Percentiles rank a stretch among this genome's conserved stretches.
These are phyloP conservation scores for Epichloe amarillans DNA, from an alignment of 2,329 filamentous ascomycete species.

Conservation along the genomic window DNA sequence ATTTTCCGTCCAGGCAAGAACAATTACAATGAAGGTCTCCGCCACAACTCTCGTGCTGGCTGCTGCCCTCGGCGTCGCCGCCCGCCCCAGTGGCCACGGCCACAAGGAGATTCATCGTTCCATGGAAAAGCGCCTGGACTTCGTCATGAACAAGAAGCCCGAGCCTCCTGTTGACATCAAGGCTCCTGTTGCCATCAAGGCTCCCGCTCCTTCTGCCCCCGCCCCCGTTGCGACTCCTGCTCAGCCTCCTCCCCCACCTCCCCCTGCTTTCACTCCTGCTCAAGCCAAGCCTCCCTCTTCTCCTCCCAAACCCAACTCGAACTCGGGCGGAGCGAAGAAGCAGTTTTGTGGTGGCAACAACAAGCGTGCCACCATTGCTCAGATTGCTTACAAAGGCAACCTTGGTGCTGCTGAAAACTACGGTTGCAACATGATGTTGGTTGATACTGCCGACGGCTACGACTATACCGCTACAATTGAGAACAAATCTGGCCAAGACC, in stretches of 20 bases:
- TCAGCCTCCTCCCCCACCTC: neutral
- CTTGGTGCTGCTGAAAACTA: conserved; percentile 25
- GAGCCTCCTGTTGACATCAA: conserved; percentile 11
- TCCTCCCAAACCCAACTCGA: conserved; percentile 9
- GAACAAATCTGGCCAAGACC: conserved; percentile 21
- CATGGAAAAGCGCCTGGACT: conserved; percentile 18
- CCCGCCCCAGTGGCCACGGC: conserved; percentile 26
- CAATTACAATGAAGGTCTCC: conserved; percentile 28
- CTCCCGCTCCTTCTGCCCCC: conserved; percentile 2
- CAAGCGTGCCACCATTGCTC: conserved; percentile 32
- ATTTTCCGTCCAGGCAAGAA: neutral
- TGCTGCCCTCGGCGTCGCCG: conserved; percentile 27
- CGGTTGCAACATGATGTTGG: conserved; percentile 39
- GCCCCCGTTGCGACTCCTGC: neutral
- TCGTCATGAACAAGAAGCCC: conserved; percentile 23
- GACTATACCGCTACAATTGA: conserved; percentile 29
- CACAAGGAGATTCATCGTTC: conserved; percentile 23
- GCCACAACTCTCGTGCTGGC: conserved; percentile 23
- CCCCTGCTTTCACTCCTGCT: neutral
- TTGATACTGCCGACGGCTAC: conserved; percentile 27
- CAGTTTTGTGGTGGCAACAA: conserved; percentile 22
- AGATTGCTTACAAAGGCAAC: conserved; percentile 37
- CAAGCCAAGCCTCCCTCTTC: conserved; percentile 2
- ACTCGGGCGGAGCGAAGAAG: conserved; percentile 12
- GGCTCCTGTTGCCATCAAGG: conserved; percentile 9